Percentiles rank a stretch among this genome's conserved stretches.
Conservation (phyloP, 306 rosid species). For the Psophocarpus tetragonolobus region DNA sequence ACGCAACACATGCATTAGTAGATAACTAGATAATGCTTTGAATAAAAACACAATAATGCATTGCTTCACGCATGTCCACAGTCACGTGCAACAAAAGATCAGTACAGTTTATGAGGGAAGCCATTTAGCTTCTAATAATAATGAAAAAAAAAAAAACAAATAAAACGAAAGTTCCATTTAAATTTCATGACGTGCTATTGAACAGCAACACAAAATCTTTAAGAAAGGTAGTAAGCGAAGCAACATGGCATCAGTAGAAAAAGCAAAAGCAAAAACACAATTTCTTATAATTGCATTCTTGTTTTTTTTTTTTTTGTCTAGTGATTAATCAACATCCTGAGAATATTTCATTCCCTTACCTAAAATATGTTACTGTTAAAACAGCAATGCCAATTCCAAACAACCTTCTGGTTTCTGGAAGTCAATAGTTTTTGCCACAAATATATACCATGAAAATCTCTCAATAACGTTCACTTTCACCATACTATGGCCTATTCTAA, state of each 20-base stretch:
- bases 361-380: not conserved
- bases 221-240: not conserved
- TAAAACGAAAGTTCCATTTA: not conserved
- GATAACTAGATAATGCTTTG: not conserved
- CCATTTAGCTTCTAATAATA: not conserved
- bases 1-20: not conserved
- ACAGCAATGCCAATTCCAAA: not conserved
- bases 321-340: constrained; percentile 16
- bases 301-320: constrained; percentile 7
- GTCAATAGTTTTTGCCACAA: not conserved
- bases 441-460: not conserved
- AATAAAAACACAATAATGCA: not conserved
- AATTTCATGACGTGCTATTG: not conserved
- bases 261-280: not conserved
- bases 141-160: not conserved
- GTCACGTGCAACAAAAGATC: constrained; percentile 9
- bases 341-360: constrained; percentile 11
- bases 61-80: too few species aligned
- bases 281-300: not conserved
- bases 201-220: constrained; percentile 24
- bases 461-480: not conserved
- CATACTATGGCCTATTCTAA: not conserved
- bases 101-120: not conserved
- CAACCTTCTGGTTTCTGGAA: not conserved
- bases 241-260: not conserved